Conservation (phyloP, 2,329 filamentous ascomycete genomes). For the Fusarium foetens region DNA sequence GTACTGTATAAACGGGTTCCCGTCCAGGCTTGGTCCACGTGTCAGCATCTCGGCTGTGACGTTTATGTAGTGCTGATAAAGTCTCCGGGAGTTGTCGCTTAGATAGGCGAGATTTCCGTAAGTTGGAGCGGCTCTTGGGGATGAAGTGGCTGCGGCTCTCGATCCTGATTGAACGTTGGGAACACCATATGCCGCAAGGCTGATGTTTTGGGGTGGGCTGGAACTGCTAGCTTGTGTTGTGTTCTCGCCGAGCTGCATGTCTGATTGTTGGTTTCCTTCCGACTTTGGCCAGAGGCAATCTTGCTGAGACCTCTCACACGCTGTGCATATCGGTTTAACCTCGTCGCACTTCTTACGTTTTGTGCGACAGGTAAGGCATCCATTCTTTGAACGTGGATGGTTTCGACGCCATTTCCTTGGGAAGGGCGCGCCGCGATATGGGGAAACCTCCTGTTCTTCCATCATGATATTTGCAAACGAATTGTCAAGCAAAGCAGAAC, state of each 20-base stretch:
- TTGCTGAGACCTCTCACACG: background rate
- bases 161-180: too few species aligned
- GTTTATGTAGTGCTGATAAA: conserved; percentile 14
- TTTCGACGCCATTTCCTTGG: conserved; percentile 18
- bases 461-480: background rate
- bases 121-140: background rate
- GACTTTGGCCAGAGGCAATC: background rate
- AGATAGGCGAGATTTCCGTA: conserved; percentile 12
- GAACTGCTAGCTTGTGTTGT: background rate
- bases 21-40: background rate
- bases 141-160: background rate
- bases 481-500: background rate
- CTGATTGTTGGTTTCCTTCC: background rate
- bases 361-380: background rate
- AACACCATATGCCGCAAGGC: too few species aligned
- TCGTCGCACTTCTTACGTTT: conserved; percentile 22
- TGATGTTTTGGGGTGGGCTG: background rate
- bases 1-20: conserved; percentile 13
- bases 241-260: background rate
- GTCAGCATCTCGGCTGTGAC: conserved; percentile 6
- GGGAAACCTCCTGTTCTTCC: background rate
- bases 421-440: background rate
- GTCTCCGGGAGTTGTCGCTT: conserved; percentile 6
- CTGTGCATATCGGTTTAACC: background rate
- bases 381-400: conserved; percentile 14